phyloP scores from a whole-genome alignment of 495 filamentous ascomycete species.

The Platismatia glauca region DNA sequence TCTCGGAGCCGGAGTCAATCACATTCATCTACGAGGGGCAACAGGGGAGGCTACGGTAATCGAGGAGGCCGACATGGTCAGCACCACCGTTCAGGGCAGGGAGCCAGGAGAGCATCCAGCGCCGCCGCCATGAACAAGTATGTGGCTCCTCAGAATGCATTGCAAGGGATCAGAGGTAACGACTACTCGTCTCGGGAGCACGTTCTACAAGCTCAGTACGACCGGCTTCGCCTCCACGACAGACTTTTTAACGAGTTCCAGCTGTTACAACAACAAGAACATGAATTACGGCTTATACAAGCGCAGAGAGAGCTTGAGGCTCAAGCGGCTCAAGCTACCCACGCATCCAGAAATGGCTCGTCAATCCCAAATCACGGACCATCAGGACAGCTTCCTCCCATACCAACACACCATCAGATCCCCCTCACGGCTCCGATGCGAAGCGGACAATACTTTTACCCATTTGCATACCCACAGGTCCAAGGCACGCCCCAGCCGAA shows the following conservation, averaged over 20 bases:
- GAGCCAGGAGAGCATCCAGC: slow-evolving; percentile 48
- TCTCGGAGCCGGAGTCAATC: slow-evolving; percentile 43
- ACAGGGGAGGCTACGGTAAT: slow-evolving; percentile 37
- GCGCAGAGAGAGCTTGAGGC: slow-evolving; percentile 51
- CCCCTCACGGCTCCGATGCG: slow-evolving; percentile 40
- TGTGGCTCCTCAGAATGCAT: slow-evolving; percentile 32
- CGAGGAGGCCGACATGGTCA: slow-evolving; percentile 48
- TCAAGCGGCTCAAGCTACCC: slow-evolving; percentile 36
- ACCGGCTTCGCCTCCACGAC: slow-evolving; percentile 46
- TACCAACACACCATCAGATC: slow-evolving; percentile 40
- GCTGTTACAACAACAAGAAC: slow-evolving; percentile 55
- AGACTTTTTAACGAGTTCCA: slow-evolving; percentile 57
- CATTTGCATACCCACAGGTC: slow-evolving; percentile 40
- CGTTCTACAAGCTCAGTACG: slow-evolving; percentile 42
- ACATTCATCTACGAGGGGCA: slow-evolving; percentile 37
- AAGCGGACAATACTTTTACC: slow-evolving; percentile 41
- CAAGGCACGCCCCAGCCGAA: slow-evolving; percentile 39
- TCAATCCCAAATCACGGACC: slow-evolving; percentile 12
- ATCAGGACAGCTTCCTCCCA: slow-evolving; percentile 30
- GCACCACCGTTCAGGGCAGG: slow-evolving; percentile 33
- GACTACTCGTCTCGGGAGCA: slow-evolving; percentile 30
- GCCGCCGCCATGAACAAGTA: slow-evolving; percentile 35
- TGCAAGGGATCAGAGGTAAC: slow-evolving; percentile 7
- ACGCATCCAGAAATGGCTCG: slow-evolving; percentile 17
- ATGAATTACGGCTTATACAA: slow-evolving; percentile 46